Conservation (phyloP, 2,329 filamentous ascomycete genomes). For the Pochonia chlamydosporia region DNA sequence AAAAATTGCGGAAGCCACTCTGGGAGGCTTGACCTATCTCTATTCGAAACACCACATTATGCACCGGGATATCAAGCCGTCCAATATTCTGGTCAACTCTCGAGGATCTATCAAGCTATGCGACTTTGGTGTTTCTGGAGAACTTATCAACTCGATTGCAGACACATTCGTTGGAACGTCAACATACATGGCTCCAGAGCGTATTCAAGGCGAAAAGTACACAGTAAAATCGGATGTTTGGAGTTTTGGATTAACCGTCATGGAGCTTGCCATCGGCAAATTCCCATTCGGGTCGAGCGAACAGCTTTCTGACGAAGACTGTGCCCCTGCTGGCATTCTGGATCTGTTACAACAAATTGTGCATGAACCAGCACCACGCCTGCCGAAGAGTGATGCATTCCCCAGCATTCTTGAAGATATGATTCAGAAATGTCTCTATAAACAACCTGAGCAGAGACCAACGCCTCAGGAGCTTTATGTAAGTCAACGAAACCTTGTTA, state of each 20-base stretch:
- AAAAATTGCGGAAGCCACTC: constrained; percentile 93
- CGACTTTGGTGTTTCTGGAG: constrained; percentile 97
- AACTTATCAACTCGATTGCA: constrained; percentile 94
- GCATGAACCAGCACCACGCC: constrained; percentile 84
- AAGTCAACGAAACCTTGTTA: background rate
- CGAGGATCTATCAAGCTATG: constrained; percentile 93
- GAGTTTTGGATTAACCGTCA: constrained; percentile 92
- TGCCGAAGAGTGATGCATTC: constrained; percentile 97
- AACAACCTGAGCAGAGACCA: constrained; percentile 80
- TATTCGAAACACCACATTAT: constrained; percentile 96
- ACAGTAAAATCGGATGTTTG: constrained; percentile 98
- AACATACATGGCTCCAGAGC: constrained; percentile 98
- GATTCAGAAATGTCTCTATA: constrained; percentile 91
- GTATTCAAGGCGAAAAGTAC: constrained; percentile 95
- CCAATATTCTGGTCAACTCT: constrained; percentile 95
- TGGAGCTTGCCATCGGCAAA: constrained; percentile 96
- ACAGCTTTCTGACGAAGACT: constrained; percentile 65
- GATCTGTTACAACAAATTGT: constrained; percentile 97
- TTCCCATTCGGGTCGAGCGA: constrained; percentile 85
- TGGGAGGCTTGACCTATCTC: constrained; percentile 89
- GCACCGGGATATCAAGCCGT: constrained; percentile 98
- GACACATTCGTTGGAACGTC: constrained; percentile 98
- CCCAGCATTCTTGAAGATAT: constrained; percentile 92
- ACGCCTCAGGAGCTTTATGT: constrained; percentile 93
- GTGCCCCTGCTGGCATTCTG: constrained; percentile 87